These are phyloP conservation scores for Fusarium devonianum DNA, from an alignment of 2,329 filamentous ascomycete species.

Conservation along the genomic window DNA sequence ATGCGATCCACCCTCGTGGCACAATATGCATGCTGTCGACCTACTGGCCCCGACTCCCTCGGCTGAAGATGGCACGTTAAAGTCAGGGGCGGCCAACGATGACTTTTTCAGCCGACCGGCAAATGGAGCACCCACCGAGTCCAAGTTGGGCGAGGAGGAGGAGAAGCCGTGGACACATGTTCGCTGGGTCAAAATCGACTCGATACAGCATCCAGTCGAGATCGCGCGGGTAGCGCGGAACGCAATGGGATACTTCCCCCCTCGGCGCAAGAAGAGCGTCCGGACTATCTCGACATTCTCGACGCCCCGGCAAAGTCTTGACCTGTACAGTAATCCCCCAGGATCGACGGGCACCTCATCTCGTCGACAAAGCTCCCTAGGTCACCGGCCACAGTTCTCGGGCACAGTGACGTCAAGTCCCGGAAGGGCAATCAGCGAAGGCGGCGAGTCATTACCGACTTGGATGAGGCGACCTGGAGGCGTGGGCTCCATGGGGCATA, in stretches of 20 bases:
- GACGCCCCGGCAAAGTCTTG: constrained; percentile 72
- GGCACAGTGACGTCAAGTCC: constrained; percentile 48
- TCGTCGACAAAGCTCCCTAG: constrained; percentile 54
- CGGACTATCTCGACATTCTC: constrained; percentile 70
- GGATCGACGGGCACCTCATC: constrained; percentile 47
- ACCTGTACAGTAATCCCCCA: constrained; percentile 58
- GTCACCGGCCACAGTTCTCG: constrained; percentile 45
- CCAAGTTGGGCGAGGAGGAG: constrained; percentile 50
- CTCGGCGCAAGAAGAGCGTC: constrained; percentile 83
- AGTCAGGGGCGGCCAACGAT: constrained; percentile 44
- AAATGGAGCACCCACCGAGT: constrained; percentile 44
- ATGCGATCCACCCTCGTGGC: constrained; percentile 60
- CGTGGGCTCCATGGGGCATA: constrained; percentile 80
- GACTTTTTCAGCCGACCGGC: constrained; percentile 52
- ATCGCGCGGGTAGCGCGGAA: constrained; percentile 84
- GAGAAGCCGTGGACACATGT: constrained; percentile 84
- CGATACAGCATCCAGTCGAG: constrained; percentile 73
- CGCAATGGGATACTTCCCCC: constrained; percentile 89
- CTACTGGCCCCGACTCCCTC: constrained; percentile 59
- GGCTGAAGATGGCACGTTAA: constrained; percentile 38
- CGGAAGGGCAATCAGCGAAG: constrained; percentile 49
- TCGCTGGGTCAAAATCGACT: constrained; percentile 85
- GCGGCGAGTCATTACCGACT: constrained; percentile 53
- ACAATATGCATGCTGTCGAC: constrained; percentile 54
- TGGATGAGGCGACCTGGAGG: constrained; percentile 87